phyloP scores from a whole-genome alignment of 1,284 basidiomycete species.

The Tylopilus orsonianus region DNA sequence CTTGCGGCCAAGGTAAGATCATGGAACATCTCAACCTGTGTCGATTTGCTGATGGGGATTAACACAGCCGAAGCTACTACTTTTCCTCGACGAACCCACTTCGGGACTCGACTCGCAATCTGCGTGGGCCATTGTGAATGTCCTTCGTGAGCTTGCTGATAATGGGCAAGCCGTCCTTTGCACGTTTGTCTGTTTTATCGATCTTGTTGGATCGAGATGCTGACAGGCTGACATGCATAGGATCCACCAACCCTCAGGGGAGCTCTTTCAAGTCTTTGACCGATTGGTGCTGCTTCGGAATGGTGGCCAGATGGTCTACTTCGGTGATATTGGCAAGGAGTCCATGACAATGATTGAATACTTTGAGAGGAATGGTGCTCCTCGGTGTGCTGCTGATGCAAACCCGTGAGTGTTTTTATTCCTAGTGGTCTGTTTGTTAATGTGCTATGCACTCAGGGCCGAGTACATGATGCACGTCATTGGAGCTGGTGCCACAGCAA shows the following conservation, averaged over 20 bases:
- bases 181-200: slow-evolving; percentile 54
- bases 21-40: neutral
- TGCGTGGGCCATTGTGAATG: slow-evolving; percentile 82
- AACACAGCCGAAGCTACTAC: slow-evolving; percentile 63
- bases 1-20: slow-evolving; percentile 62
- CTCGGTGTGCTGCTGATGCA: slow-evolving; percentile 41
- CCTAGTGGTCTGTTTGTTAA: neutral
- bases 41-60: slow-evolving; percentile 27
- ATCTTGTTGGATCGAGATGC: too few species aligned
- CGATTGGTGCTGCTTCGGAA: slow-evolving; percentile 56
- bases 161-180: slow-evolving; percentile 75
- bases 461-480: slow-evolving; percentile 73
- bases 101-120: slow-evolving; percentile 88
- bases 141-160: slow-evolving; percentile 79
- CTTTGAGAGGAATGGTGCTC: slow-evolving; percentile 64
- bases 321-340: slow-evolving; percentile 69
- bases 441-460: slow-evolving; percentile 39
- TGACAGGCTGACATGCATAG: too few species aligned
- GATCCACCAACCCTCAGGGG: slow-evolving; percentile 59
- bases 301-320: slow-evolving; percentile 78
- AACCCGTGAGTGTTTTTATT: slow-evolving; percentile 38
- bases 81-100: slow-evolving; percentile 84
- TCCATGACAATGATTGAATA: slow-evolving; percentile 61
- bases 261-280: slow-evolving; percentile 71
- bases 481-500: slow-evolving; percentile 60